Evolutionary conservation across 768 basidiomycete species (phyloP), one percentile per base, ranked within the genome.

Genomic region (Agaricus blazei): DNA sequence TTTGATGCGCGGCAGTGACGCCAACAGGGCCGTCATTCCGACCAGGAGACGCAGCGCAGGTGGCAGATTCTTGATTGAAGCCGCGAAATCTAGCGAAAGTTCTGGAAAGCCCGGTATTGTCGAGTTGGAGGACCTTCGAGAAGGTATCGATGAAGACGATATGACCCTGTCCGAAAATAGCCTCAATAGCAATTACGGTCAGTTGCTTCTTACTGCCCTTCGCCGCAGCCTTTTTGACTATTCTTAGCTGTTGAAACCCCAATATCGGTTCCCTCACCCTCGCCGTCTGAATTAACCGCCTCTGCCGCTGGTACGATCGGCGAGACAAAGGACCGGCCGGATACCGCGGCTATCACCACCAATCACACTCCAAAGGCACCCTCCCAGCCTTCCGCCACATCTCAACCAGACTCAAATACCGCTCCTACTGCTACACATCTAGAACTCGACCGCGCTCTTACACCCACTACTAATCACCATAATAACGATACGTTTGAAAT

Each of bases 11-110:
- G 26, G 9, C 46, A 31, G 28, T 29, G 46, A 23, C 28, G 12
- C 27, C 28, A 31, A 28, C 14, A n/a, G 46, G 11, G 46, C 46
- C 7, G 46, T 48, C 11, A 23, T 48, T 29, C 46, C 34, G 34
- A 34, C 34, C 7, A 19, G 19, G 19, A 19, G 19, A 19, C 19
- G 19, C 19, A 19, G 19, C 19, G 19, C 19, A 19, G 19, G 19
- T 19, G 74, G 81, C 47, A 70, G 88, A 40, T 68, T 93, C 36
- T 77, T 92, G 82, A 92, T 93, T 52, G 85, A 82, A 44, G 83
- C 70, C 59, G 70, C 74, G 31, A 74, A 41, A 41, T 5, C 12
- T 9, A 19, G 19, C 19, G 40, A 19, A 76, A 63, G 73, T 75
- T 65, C 62, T 67, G 51, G 60, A 60, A 42, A 67, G 71, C 57